Conservation (phyloP, 371 early-diverging fungal species). For the Mucor sp. region DNA sequence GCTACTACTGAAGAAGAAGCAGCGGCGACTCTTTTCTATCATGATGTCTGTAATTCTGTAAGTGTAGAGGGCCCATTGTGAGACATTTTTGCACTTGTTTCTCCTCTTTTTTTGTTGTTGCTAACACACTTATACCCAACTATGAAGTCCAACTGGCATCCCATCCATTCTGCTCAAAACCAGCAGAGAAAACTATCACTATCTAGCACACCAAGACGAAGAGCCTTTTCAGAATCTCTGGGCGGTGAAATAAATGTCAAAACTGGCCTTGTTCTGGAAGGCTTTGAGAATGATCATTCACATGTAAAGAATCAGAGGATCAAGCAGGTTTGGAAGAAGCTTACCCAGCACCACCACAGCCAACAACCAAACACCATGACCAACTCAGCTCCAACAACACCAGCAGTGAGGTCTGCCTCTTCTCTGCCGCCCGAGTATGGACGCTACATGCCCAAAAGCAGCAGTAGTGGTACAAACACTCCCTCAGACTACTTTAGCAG, state of each 20-base stretch:
- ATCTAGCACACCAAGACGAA: neutral
- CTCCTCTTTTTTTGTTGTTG: neutral
- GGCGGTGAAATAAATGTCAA: conserved; percentile 8
- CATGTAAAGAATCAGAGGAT: neutral
- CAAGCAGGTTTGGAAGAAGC: neutral
- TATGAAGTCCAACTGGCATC: neutral
- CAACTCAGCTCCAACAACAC: neutral
- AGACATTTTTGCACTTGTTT: neutral
- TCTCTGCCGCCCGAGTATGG: neutral
- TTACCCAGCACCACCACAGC: neutral
- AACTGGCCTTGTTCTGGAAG: conserved; percentile 1
- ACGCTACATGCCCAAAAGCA: neutral
- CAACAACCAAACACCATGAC: too few relatives aligned
- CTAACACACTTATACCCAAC: neutral
- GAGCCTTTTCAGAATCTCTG: neutral
- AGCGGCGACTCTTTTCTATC: neutral
- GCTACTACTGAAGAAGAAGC: neutral
- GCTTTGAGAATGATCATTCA: neutral
- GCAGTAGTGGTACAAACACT: neutral
- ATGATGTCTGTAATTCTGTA: conserved; percentile 12
- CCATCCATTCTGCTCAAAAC: neutral
- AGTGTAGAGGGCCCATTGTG: neutral
- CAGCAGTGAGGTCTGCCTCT: neutral
- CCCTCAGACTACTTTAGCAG: neutral
- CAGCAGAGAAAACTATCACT: neutral